A percentile compares a stretch with the other conserved stretches of the same genome.
Conservation (phyloP, 164 flowering plant species). For the Liquidambar formosana region DNA sequence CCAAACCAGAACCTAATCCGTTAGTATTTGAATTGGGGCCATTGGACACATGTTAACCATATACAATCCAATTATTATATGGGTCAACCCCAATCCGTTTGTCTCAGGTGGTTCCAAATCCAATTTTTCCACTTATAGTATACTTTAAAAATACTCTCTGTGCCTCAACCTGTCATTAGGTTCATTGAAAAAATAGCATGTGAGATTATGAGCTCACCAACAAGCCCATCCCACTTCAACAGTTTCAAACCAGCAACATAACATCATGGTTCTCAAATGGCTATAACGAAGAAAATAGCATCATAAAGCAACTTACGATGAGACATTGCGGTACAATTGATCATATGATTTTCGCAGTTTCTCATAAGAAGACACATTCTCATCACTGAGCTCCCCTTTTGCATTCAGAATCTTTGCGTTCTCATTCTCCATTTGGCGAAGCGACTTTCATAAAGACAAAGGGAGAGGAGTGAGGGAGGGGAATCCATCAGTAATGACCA, state of each 20-base stretch:
- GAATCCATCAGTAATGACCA: background rate
- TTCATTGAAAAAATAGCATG: background rate
- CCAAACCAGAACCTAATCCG: too few species aligned
- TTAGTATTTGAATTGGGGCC: too few species aligned
- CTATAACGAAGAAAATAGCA: background rate
- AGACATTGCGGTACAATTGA: constrained; percentile 78
- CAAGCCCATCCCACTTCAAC: background rate
- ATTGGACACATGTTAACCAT: too few species aligned
- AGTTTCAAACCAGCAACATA: background rate
- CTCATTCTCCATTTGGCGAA: constrained; percentile 92
- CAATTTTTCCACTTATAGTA: background rate
- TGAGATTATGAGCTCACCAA: background rate
- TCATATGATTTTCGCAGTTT: constrained; percentile 92
- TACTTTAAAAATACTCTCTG: background rate
- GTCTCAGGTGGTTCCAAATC: background rate
- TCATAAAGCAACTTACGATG: constrained; percentile 62
- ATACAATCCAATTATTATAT: background rate
- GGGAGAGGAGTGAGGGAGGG: background rate
- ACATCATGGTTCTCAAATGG: background rate
- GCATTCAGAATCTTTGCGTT: constrained; percentile 89
- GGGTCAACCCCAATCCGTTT: background rate
- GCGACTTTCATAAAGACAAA: constrained; percentile 45
- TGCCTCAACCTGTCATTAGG: background rate
- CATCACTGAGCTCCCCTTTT: constrained; percentile 96
- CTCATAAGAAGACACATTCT: constrained; percentile 80